Conservation (phyloP, 495 filamentous ascomycete species). For the Aspergillus nidulans region DNA sequence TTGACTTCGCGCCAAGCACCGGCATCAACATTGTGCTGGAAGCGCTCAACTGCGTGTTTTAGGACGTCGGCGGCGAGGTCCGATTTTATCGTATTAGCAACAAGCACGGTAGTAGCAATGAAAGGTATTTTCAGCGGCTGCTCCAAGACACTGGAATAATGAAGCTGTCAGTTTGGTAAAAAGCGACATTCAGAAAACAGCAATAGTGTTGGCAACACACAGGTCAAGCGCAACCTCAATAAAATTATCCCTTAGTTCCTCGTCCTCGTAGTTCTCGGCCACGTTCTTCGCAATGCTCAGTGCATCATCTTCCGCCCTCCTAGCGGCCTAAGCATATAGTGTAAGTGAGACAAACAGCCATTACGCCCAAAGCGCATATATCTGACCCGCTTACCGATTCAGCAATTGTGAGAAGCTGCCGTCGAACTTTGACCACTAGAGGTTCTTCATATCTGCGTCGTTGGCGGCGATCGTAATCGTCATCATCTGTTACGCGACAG, state of each 20-base stretch:
- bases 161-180: constrained; percentile 3
- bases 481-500: constrained; percentile 57
- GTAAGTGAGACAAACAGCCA: constrained; percentile 8
- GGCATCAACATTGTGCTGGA: constrained; percentile 57
- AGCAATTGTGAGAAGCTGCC: constrained; percentile 75
- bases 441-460: constrained; percentile 79
- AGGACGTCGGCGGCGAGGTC: constrained; percentile 68
- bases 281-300: constrained; percentile 69
- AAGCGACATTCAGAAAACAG: background rate
- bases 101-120: constrained; percentile 72
- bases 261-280: constrained; percentile 76
- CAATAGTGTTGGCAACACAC: constrained; percentile 36
- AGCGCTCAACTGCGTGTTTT: constrained; percentile 47
- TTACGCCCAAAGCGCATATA: background rate
- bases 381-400: constrained; percentile 58
- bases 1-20: constrained; percentile 91
- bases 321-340: constrained; percentile 52
- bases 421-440: constrained; percentile 66
- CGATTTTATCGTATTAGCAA: constrained; percentile 67
- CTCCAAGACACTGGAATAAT: constrained; percentile 59
- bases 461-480: constrained; percentile 69
- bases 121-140: constrained; percentile 97
- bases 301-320: constrained; percentile 77
- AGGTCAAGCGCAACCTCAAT: constrained; percentile 69
- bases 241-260: constrained; percentile 64